Conservation (phyloP, 2,329 filamentous ascomycete genomes). For the Pleurostoma richardsiae region DNA sequence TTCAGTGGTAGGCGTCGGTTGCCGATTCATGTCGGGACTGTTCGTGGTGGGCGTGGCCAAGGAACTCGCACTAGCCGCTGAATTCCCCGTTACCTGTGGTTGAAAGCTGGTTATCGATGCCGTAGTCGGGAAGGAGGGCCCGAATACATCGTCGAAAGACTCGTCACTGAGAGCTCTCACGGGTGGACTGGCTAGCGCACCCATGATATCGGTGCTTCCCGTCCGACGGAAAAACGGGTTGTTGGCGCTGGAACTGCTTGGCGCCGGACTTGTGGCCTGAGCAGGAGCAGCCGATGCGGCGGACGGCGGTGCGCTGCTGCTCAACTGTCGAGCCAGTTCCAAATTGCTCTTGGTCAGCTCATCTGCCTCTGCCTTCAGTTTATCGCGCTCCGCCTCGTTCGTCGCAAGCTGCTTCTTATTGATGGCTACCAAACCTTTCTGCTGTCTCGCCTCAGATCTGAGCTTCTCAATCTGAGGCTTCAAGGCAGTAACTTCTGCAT, state of each 20-base stretch:
- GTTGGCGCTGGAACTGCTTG: constrained; percentile 67
- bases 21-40: constrained; percentile 60
- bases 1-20: constrained; percentile 51
- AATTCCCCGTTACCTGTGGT: constrained; percentile 53
- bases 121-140: constrained; percentile 53
- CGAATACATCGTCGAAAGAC: constrained; percentile 84
- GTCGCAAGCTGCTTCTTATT: constrained; percentile 97
- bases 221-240: constrained; percentile 90
- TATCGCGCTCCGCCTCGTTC: constrained; percentile 83
- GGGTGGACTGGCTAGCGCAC: constrained; percentile 44
- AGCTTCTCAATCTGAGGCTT: constrained; percentile 92
- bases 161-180: constrained; percentile 51
- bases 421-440: constrained; percentile 94
- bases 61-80: constrained; percentile 45
- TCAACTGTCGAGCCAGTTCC: constrained; percentile 49
- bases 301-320: constrained; percentile 43
- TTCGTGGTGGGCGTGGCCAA: constrained; percentile 48
- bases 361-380: constrained; percentile 74
- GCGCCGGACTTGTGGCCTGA: constrained; percentile 63
- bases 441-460: constrained; percentile 85
- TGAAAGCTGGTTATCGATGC: constrained; percentile 58
- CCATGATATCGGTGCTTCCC: constrained; percentile 55
- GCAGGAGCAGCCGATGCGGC: constrained; percentile 23
- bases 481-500: constrained; percentile 75
- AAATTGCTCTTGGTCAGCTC: constrained; percentile 60